Conservation (phyloP, 805 yeast species). For the Candida insectorum region DNA sequence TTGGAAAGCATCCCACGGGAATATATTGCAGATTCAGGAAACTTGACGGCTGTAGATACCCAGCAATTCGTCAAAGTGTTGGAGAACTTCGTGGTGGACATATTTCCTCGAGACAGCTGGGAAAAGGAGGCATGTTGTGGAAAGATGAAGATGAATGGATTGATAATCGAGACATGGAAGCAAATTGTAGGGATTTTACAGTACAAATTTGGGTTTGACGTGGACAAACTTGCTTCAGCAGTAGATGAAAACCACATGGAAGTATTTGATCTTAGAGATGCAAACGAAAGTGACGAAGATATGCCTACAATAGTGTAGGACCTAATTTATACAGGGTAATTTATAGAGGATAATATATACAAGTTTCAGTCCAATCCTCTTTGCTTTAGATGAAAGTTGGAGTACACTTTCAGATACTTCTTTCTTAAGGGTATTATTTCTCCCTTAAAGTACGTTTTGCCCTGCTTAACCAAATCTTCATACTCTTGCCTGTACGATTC, state of each 20-base stretch:
- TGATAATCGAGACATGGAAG: conserved; percentile 17
- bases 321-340: not conserved
- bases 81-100: conserved; percentile 17
- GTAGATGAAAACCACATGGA: conserved; percentile 20
- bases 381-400: not conserved
- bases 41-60: conserved; percentile 17
- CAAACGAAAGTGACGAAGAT: conserved; percentile 25
- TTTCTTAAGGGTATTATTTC: conserved; percentile 4
- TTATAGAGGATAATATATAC: not conserved
- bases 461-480: conserved; percentile 17
- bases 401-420: conserved; percentile 5
- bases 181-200: conserved; percentile 7
- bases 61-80: conserved; percentile 14
- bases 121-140: conserved; percentile 15
- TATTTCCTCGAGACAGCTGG: conserved; percentile 10
- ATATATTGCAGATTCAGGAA: conserved; percentile 23
- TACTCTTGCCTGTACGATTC: conserved; percentile 26
- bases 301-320: conserved; percentile 21
- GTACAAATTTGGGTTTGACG: conserved; percentile 11
- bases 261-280: conserved; percentile 17
- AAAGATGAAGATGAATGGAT: conserved; percentile 16
- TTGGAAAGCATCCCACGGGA: conserved; percentile 40
- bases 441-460: conserved; percentile 10
- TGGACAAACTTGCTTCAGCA: conserved; percentile 8
- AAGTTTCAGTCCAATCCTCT: not conserved